These are phyloP conservation scores for Pythium insidiosum DNA, from an alignment of 352 stramenopile species.

Conservation along the genomic window DNA sequence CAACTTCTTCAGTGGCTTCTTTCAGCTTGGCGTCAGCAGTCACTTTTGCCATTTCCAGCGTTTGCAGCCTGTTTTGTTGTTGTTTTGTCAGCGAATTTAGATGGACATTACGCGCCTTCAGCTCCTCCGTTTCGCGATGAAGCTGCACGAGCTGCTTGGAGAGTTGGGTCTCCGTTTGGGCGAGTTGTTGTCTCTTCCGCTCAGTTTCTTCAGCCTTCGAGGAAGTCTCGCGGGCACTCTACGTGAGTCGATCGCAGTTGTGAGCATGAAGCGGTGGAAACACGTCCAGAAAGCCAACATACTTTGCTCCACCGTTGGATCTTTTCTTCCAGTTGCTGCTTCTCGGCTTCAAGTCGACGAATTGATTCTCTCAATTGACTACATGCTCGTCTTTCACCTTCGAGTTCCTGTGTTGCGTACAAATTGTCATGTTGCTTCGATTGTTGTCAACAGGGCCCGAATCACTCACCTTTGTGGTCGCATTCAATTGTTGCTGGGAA, in stretches of 20 bases:
- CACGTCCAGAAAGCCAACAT: too few relatives aligned
- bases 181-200: conserved; percentile 24
- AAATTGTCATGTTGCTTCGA: too few relatives aligned
- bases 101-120: conserved; percentile 32
- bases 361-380: not conserved
- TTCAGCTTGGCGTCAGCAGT: conserved; percentile 25
- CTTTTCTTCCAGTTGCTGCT: conserved; percentile 37
- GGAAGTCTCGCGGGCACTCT: conserved; percentile 37
- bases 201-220: conserved; percentile 29
- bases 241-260: too few relatives aligned
- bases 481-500: not conserved
- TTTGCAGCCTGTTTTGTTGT: conserved; percentile 25
- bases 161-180: conserved; percentile 27
- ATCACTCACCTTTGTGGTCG: too few relatives aligned
- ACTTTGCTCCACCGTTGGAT: too few relatives aligned
- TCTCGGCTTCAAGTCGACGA: not conserved
- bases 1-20: conserved; percentile 32
- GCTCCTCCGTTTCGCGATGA: conserved; percentile 47
- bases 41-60: conserved; percentile 26
- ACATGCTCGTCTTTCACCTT: not conserved
- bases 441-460: too few relatives aligned
- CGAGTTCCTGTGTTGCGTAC: not conserved
- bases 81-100: conserved; percentile 38
- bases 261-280: too few relatives aligned
- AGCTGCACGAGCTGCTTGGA: conserved; percentile 29